Base-by-base conservation (phyloP, 2,329 filamentous ascomycete genomes). In the Ascocoryne sarcoides region DNA sequence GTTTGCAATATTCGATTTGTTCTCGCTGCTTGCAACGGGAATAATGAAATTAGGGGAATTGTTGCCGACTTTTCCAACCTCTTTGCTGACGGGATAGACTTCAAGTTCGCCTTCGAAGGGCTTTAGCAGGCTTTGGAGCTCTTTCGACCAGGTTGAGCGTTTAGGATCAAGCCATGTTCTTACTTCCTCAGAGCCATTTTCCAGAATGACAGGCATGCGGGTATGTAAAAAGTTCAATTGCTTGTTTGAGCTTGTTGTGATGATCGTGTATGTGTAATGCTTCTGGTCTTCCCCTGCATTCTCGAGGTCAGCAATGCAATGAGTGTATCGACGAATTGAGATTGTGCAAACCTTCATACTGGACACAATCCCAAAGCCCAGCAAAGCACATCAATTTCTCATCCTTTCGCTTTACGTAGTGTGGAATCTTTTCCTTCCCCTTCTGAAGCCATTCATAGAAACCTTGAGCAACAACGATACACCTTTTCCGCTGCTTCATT, bases 371-470 rank as follows among this genome's bases (percentile, higher is more conserved):
- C 87, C 88, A 98, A 4, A 98, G 63, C 0, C 90, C 92, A 9
- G 90, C 90, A 54, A 96, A 80, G 55, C 79, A 90, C 82, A 61
- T 85, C 53, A 95, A 65, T 52, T 79, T 74, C 0, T 84, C 84
- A 58, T 96, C 90, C 51, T 79, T 84, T 19, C 88, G 71, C 62
- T 81, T 89, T 16, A 87, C 75, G 54, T 79, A 95, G 61, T 96
- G 79, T 9, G 92, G 90, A 2, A 90, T 66, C 63, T 86, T 93
- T 39, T 92, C 82, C 51, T 84, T 89, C 1, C 72, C 71, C 54
- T 81, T 85, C 62, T 90, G 90, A 44, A 93, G 67, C 92, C 92
- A 96, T 62, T 98, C 92, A 56, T 87, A 98, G 62, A 96, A 98
- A 1, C 92, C 92, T 62, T 95, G 83, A 8, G 85, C 88, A 4